Percentiles rank a stretch among this genome's conserved stretches.
Evolutionary conservation across 1,284 basidiomycete genomes (phyloP).

Genomic region (Irpex lacteus): DNA sequence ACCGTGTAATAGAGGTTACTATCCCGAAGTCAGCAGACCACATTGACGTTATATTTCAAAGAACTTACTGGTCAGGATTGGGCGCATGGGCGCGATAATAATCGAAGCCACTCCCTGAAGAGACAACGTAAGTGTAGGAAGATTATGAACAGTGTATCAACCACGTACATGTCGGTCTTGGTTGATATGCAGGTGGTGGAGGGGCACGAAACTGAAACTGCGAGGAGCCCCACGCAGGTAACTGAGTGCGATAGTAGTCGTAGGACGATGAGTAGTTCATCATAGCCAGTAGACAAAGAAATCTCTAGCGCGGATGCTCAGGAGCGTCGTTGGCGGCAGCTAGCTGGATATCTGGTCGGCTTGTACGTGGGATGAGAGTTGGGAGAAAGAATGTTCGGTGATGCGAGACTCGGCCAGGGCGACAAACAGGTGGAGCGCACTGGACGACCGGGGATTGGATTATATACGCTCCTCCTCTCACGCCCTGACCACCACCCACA

Average conservation of each 20-base stretch:
- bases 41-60: not conserved
- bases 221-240: constrained; percentile 24
- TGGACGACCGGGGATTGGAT: not conserved
- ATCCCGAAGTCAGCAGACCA: constrained; percentile 1
- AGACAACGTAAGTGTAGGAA: constrained; percentile 2
- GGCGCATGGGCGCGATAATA: constrained; percentile 60
- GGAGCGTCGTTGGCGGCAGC: not conserved
- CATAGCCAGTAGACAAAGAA: not conserved
- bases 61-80: constrained; percentile 53
- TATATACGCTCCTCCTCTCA: not conserved
- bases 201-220: constrained; percentile 53
- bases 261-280: constrained; percentile 7
- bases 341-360: not conserved
- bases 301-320: not conserved
- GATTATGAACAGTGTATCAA: constrained; percentile 16
- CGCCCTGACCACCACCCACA: not conserved
- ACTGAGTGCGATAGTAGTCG: constrained; percentile 19
- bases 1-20: constrained; percentile 58
- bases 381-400: constrained; percentile 1
- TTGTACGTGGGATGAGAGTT: not conserved
- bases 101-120: constrained; percentile 54
- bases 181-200: constrained; percentile 54
- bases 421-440: constrained; percentile 3
- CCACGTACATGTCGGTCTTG: constrained; percentile 51
- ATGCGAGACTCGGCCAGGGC: not conserved